A percentile compares a stretch with the other conserved stretches of the same genome.
Conservation (phyloP, 2,329 filamentous ascomycete species). For the Dryadomyces quercus-mongolicae region DNA sequence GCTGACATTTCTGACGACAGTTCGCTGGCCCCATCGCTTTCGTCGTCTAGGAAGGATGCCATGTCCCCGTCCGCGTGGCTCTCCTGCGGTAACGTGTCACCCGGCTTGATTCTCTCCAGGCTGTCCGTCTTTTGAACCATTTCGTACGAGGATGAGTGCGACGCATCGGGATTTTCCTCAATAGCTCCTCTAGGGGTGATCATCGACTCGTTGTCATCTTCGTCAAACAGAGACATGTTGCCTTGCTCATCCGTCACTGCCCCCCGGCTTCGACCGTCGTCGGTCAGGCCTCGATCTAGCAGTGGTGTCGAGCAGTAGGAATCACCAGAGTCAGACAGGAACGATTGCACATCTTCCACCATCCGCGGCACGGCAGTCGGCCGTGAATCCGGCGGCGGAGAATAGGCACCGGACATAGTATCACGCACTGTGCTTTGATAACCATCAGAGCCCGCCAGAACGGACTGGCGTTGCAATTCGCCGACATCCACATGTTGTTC, state of each 20-base stretch:
- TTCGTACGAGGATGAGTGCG: constrained; percentile 36
- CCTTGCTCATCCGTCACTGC: constrained; percentile 35
- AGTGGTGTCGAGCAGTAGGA: constrained; percentile 70
- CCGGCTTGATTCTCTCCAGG: constrained; percentile 29
- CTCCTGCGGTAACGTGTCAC: constrained; percentile 18
- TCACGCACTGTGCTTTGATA: not conserved
- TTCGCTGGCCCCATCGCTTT: constrained; percentile 40
- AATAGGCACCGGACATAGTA: not conserved
- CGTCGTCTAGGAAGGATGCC: constrained; percentile 33
- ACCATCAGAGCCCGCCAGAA: not conserved
- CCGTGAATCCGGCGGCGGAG: not conserved
- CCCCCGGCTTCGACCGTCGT: constrained; percentile 32
- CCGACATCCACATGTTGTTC: constrained; percentile 30
- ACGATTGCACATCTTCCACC: constrained; percentile 29
- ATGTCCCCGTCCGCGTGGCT: constrained; percentile 16
- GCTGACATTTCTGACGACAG: constrained; percentile 51
- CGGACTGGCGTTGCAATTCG: constrained; percentile 2
- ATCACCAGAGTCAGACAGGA: constrained; percentile 51
- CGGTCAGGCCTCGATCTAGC: constrained; percentile 52
- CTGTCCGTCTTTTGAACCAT: constrained; percentile 42
- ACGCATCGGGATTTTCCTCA: constrained; percentile 10
- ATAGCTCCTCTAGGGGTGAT: constrained; percentile 5
- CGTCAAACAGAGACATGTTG: constrained; percentile 40
- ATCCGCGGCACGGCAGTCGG: constrained; percentile 12
- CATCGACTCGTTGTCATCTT: constrained; percentile 20